Percentiles rank a stretch among this genome's conserved stretches.
These are phyloP conservation scores for Colletotrichum paranaense DNA, from an alignment of 2,329 filamentous ascomycete species.

Conservation along the genomic window DNA sequence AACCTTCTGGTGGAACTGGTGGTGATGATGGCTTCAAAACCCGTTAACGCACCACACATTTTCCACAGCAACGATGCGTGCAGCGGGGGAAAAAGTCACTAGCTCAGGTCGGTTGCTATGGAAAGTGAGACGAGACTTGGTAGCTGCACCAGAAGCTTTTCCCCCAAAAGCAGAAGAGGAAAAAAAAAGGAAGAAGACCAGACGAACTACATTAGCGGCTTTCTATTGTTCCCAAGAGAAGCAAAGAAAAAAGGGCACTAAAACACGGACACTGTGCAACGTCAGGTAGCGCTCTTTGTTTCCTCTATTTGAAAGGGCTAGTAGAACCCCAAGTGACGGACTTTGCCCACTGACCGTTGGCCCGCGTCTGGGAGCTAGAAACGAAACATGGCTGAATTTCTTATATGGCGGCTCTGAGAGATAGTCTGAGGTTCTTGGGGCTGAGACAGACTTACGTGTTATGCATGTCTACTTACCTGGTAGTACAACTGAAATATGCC, in stretches of 20 bases:
- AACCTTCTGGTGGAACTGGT: background rate
- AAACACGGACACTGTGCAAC: conserved; percentile 1
- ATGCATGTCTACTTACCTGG: background rate
- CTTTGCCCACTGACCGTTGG: conserved; percentile 3
- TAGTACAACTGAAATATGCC: background rate
- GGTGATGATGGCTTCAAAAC: background rate
- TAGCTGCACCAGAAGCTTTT: background rate
- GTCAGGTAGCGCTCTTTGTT: background rate
- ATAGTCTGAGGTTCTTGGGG: background rate
- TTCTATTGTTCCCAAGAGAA: background rate
- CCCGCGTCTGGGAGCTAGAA: conserved; percentile 1
- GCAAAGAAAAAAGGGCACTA: background rate
- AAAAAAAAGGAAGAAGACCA: background rate
- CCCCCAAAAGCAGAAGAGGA: background rate
- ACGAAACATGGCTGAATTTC: background rate
- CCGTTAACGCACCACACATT: background rate
- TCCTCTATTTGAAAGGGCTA: background rate
- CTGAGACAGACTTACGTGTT: background rate
- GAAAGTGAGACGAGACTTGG: background rate
- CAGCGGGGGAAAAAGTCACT: background rate
- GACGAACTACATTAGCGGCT: background rate
- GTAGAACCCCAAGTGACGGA: background rate
- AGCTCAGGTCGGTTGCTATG: background rate
- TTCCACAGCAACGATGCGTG: background rate
- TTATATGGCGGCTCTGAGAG: background rate